Base-by-base conservation (phyloP, 768 basidiomycete species). In the Kwoniella europaea region DNA sequence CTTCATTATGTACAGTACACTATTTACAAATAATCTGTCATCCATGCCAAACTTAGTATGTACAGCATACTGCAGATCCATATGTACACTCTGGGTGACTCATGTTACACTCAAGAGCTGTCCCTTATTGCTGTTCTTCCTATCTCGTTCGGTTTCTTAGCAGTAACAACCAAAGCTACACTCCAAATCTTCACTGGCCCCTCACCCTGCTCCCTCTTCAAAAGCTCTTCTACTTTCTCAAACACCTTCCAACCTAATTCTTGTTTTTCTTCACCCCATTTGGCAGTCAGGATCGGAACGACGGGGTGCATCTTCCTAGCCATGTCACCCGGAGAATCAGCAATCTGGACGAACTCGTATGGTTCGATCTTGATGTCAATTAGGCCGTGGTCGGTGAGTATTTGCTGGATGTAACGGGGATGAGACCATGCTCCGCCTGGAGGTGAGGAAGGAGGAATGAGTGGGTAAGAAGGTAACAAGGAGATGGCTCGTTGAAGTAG, bases 261-360 rank as follows among this genome's bases (percentile, higher is more conserved):
- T 27, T 29, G 35, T 52, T 18, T n/a, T 44, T 50, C 61, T 24
- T n/a, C 7, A 20, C 61, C 61, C 61, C 61, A 63, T 15, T n/a
- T 24, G 4, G 20, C 12, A n/a, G 61, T 63, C 16, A 44, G 10
- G n/a, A 50, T 44, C 20, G 18, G n/a, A 44, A 63, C 43, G 10
- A 63, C 61, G 44, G n/a, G 61, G 10, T 15, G n/a, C 61, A 63
- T 63, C 29, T 63, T 63, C 29, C 61, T 63, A n/a, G 61, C 35
- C 61, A 63, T 63, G 16, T 44, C 61, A 15, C 9, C 46, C 18
- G 61, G 13, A 12, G 18, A 20, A 15, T 18, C 15, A 4, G 61
- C 61, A 10, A 9, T 22, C 27, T 63, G 61, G 29, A 29, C 29
- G n/a, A 63, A 63, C 10, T 44, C 1, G 20, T 63, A 63, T 15